A percentile compares a stretch with the other conserved stretches of the same genome.
Evolutionary conservation across 2,329 filamentous ascomycete species (phyloP).

Genomic region (Fusarium sacchari): DNA sequence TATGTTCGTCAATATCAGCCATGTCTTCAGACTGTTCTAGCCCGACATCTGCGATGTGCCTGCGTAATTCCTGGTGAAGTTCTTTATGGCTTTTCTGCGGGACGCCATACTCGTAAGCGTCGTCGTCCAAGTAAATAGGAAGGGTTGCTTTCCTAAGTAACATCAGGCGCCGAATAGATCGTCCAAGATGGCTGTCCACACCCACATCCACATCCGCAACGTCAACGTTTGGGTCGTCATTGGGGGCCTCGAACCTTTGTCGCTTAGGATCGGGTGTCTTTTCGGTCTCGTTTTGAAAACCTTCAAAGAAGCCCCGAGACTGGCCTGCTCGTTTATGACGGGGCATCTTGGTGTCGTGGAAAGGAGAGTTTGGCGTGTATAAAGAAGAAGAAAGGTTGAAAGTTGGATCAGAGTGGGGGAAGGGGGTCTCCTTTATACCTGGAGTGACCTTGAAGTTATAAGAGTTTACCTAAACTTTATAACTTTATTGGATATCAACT

Average conservation of each 20-base stretch:
- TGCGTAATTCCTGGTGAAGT: background rate
- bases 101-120: background rate
- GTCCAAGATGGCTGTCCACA: background rate
- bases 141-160: background rate
- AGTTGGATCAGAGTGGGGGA: background rate
- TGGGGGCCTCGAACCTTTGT: background rate
- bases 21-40: background rate
- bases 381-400: background rate
- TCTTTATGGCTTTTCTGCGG: background rate
- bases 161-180: background rate
- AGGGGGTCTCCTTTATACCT: background rate
- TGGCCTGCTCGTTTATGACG: background rate
- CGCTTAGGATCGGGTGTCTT: background rate
- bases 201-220: too few species aligned
- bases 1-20: background rate
- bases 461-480: background rate
- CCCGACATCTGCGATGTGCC: background rate
- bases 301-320: background rate
- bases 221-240: background rate
- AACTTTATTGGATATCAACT: rapidly evolving
- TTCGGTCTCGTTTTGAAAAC: background rate
- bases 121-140: background rate
- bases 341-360: background rate
- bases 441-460: background rate
- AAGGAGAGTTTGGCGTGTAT: background rate